phyloP scores from a whole-genome alignment of 805 yeast species.

The Clavispora carvajalis region DNA sequence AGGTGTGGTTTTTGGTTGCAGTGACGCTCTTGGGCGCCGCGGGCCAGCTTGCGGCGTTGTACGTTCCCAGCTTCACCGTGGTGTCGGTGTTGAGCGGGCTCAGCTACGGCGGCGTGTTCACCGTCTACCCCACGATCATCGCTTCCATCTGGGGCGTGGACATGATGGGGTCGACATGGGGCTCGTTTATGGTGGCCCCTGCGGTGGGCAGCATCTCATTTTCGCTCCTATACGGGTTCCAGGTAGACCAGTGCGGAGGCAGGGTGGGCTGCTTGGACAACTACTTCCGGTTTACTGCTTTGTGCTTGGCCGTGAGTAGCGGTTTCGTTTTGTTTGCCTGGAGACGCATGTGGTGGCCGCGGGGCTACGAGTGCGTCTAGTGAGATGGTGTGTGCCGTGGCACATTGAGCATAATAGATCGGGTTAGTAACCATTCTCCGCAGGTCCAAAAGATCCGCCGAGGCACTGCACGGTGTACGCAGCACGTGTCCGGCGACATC shows the following conservation, averaged over 20 bases:
- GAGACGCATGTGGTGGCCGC: constrained; percentile 25
- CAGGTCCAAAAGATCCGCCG: not conserved
- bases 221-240: constrained; percentile 64
- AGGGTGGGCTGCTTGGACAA: constrained; percentile 18
- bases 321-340: constrained; percentile 22
- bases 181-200: constrained; percentile 81
- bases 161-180: constrained; percentile 90
- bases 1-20: constrained; percentile 28
- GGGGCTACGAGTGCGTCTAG: constrained; percentile 25
- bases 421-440: not conserved
- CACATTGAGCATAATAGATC: not conserved
- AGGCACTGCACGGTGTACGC: too few relatives aligned
- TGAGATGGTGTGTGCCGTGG: too few relatives aligned
- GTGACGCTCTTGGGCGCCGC: constrained; percentile 24
- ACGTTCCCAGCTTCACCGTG: constrained; percentile 12
- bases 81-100: constrained; percentile 56
- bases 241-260: constrained; percentile 45
- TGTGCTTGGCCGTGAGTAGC: constrained; percentile 22
- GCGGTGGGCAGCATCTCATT: constrained; percentile 71
- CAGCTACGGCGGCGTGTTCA: constrained; percentile 78
- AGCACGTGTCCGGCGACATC: not conserved
- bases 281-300: constrained; percentile 25
- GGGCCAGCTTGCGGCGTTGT: constrained; percentile 23
- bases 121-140: constrained; percentile 79
- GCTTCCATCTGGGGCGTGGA: constrained; percentile 85